Base-by-base conservation (phyloP, 768 basidiomycete species). In the Gautieria morchelliformis region DNA sequence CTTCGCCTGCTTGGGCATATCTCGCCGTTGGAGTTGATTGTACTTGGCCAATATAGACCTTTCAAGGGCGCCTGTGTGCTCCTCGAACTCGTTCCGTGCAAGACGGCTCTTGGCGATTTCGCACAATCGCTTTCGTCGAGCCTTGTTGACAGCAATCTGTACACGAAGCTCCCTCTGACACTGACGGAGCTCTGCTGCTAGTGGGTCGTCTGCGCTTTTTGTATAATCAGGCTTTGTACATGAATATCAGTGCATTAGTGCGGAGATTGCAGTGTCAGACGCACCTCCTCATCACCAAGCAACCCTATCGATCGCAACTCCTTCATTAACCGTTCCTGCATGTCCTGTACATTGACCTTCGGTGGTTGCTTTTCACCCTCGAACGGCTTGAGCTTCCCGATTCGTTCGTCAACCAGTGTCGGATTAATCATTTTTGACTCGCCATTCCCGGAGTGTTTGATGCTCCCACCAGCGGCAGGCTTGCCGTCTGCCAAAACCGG, bases 41-140 rank as follows among this genome's bases (percentile, higher is more conserved):
- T 87, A 96, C 10, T 85, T 74, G 17, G 72, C 75, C 47, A 79
- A 74, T 67, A 97, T 90, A 63, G 85, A 84, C 73, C 83, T 87
- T 75, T 98, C 94, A 50, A 98, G 79, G 4, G 85, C 77, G 60
- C 95, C 93, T 17, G 93, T 82, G 8, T 82, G 69, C 32, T 90
- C 87, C 58, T 90, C 70, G 72, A 95, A 98, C 65, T 98, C 95
- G 65, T 92, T 89, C 66, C 92, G 90, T 6, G 85, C 93, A 17
- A 98, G 78, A 20, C 93, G 82, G 65, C 93, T 90, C 59, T 85
- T 82, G 30, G 93, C 93, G 60, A 93, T 79, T 14, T 76, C 73
- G 14, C 78, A 78, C 2, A 98, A 78, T 4, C 88, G 83, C 32
- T 72, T 70, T 67, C 87, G 87, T 12, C 95, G 85, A 3, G 82